A percentile compares a stretch with the other conserved stretches of the same genome.
These are phyloP conservation scores for Plicaturopsis crispa DNA, from an alignment of 768 basidiomycete genomes.

Conservation along the genomic window DNA sequence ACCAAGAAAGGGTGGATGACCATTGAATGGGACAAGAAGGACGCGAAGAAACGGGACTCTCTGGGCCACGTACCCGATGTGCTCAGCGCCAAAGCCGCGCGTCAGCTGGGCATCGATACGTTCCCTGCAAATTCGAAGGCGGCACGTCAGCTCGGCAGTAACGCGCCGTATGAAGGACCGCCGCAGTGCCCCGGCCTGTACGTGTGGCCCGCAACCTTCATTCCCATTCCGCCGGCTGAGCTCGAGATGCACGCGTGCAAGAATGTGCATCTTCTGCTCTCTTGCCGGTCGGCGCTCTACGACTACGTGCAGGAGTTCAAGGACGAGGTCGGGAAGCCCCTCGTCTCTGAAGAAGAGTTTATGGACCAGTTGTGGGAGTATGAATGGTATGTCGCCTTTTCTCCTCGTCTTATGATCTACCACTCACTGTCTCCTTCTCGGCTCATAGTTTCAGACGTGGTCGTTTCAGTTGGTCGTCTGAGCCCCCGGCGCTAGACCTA, in stretches of 20 bases:
- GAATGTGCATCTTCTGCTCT: slow-evolving; percentile 56
- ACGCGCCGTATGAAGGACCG: slow-evolving; percentile 36
- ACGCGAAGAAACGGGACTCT: background rate
- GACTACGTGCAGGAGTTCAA: slow-evolving; percentile 35
- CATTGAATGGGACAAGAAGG: background rate
- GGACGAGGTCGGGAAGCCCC: slow-evolving; percentile 12
- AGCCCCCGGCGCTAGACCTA: slow-evolving; percentile 15
- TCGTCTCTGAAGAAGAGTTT: slow-evolving; percentile 18
- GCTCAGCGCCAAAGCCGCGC: slow-evolving; percentile 12
- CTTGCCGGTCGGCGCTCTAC: slow-evolving; percentile 49
- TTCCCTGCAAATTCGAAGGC: slow-evolving; percentile 4
- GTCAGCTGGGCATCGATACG: slow-evolving; percentile 9
- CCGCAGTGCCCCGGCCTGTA: slow-evolving; percentile 59
- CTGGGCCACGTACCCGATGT: slow-evolving; percentile 6
- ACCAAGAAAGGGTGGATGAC: slow-evolving; percentile 2
- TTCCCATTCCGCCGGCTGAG: slow-evolving; percentile 49
- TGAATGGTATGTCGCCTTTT: slow-evolving; percentile 17
- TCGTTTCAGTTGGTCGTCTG: slow-evolving; percentile 36
- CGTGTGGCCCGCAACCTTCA: slow-evolving; percentile 49
- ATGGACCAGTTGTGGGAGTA: slow-evolving; percentile 26
- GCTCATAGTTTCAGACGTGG: slow-evolving; percentile 30
- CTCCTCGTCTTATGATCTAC: slow-evolving; percentile 4
- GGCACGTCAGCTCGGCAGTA: slow-evolving; percentile 27
- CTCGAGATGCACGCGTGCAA: slow-evolving; percentile 74
- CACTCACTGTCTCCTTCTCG: background rate